Evolutionary conservation across 2,329 filamentous ascomycete genomes (phyloP).

Genomic region (Corniculantispora saksenae): DNA sequence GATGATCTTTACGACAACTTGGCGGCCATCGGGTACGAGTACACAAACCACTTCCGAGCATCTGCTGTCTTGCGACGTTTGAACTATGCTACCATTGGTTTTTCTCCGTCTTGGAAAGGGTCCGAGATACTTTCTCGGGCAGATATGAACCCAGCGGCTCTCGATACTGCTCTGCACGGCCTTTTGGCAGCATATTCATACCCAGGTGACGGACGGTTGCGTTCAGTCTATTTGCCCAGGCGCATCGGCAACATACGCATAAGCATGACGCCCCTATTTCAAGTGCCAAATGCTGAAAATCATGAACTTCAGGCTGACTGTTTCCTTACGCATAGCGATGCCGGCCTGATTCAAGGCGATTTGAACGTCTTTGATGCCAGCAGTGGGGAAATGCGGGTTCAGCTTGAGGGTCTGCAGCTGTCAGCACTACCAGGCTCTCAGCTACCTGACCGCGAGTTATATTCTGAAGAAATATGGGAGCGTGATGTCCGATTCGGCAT

Average conservation of each 20-base stretch:
- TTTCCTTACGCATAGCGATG: background rate
- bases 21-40: no score
- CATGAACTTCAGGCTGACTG: background rate
- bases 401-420: background rate
- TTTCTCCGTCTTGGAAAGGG: no score
- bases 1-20: no score
- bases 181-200: slow-evolving; percentile 32
- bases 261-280: background rate
- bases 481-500: no score
- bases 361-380: background rate
- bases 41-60: no score
- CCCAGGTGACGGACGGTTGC: slow-evolving; percentile 35
- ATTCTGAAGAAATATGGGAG: background rate
- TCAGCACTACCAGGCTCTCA: background rate
- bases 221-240: slow-evolving; percentile 32
- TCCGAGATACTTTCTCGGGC: no score
- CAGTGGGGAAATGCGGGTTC: background rate
- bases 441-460: background rate
- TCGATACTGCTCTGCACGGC: slow-evolving; percentile 7
- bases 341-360: background rate
- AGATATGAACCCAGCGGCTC: no score
- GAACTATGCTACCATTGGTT: no score
- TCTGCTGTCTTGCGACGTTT: no score
- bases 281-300: background rate
- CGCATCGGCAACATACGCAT: slow-evolving; percentile 24